Conservation (phyloP, 208 protist genomes). For the Phytomonas sp. region DNA sequence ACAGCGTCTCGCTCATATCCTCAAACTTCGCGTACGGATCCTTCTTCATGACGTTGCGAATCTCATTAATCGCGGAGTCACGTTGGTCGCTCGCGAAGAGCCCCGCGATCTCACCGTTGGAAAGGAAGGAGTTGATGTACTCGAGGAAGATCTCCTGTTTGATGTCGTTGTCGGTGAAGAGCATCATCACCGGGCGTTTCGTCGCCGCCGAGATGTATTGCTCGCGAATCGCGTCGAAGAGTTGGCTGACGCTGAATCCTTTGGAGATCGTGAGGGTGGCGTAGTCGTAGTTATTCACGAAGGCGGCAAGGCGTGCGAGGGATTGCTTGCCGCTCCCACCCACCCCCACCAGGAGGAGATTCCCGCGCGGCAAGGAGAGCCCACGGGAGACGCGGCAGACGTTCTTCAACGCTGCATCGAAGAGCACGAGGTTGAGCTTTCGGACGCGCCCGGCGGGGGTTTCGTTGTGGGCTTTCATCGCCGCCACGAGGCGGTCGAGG, state of each 20-base stretch:
- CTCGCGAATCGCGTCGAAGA: constrained; percentile 91
- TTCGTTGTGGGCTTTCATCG: constrained; percentile 88
- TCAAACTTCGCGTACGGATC: constrained; percentile 90
- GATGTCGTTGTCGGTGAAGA: constrained; percentile 98
- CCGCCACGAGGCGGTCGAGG: constrained; percentile 53
- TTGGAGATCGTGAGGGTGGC: constrained; percentile 89
- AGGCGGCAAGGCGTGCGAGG: constrained; percentile 82
- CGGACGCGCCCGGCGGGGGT: constrained; percentile 70
- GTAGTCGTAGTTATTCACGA: constrained; percentile 85
- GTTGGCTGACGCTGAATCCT: constrained; percentile 91
- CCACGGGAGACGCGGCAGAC: constrained; percentile 90
- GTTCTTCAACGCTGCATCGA: constrained; percentile 94
- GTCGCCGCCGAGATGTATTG: constrained; percentile 85
- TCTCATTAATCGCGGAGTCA: constrained; percentile 94
- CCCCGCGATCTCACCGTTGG: constrained; percentile 93
- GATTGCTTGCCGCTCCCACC: constrained; percentile 92
- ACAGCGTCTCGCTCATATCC: constrained; percentile 94
- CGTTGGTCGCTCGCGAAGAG: constrained; percentile 97
- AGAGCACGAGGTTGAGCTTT: constrained; percentile 92
- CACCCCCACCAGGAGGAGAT: constrained; percentile 92
- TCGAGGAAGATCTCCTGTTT: constrained; percentile 97
- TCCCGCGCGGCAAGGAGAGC: constrained; percentile 87
- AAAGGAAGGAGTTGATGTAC: constrained; percentile 97
- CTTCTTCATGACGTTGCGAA: constrained; percentile 93
- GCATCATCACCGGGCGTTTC: constrained; percentile 89